These are phyloP conservation scores for Lagenaria siceraria DNA, from an alignment of 306 rosid species.

Conservation along the genomic window DNA sequence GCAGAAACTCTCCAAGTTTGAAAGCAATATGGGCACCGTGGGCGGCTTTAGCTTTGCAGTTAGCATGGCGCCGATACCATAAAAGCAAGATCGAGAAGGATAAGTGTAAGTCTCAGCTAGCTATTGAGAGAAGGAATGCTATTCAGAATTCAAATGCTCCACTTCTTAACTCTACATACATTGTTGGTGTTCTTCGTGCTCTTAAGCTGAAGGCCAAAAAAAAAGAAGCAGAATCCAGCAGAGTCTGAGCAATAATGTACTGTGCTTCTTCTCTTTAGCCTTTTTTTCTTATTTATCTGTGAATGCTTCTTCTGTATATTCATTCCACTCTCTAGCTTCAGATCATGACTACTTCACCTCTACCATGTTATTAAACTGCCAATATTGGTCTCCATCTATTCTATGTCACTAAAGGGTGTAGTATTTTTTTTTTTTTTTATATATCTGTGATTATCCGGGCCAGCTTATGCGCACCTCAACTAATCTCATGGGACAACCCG, in stretches of 20 bases:
- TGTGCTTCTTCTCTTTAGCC: neutral
- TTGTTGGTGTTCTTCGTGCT: neutral
- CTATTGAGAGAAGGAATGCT: neutral
- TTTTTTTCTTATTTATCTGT: neutral
- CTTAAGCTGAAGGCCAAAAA: neutral
- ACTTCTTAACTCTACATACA: neutral
- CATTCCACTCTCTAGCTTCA: neutral
- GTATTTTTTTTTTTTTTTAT: no score
- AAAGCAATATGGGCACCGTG: conserved; percentile 1
- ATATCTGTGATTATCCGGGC: no score
- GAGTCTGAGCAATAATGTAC: neutral
- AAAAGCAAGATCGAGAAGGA: neutral
- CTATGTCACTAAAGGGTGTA: no score
- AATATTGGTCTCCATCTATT: no score
- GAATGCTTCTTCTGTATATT: neutral
- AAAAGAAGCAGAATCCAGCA: neutral
- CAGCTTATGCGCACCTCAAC: no score
- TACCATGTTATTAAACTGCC: no score
- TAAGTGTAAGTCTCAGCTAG: neutral
- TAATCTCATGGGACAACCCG: no score
- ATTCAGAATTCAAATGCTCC: neutral
- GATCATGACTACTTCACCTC: no score
- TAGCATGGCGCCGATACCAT: conserved; percentile 3
- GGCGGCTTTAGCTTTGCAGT: conserved; percentile 7
- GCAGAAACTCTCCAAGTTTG: neutral